Evolutionary conservation across 208 protist species (phyloP), one percentile per base, ranked within the genome.

Genomic region (Balamuthia mandrillaris): DNA sequence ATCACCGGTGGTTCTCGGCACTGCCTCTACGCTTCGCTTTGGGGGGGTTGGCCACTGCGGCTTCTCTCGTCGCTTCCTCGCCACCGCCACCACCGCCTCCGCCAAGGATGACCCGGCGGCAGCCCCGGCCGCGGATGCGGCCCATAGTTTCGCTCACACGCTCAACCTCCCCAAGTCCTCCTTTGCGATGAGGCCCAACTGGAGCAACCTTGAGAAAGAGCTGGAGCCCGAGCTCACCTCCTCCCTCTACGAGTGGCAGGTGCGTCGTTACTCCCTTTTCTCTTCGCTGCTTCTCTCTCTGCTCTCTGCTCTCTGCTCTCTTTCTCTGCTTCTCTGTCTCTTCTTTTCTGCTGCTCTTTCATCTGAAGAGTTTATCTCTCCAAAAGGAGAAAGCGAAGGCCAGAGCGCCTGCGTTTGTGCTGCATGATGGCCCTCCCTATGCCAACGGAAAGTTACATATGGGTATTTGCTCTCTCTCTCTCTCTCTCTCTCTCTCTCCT

Each of bases 371-470:
- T 7, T 4, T 24, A 37, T 39, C 41, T 33, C 37, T 39, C 21
- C 63, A 72, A 45, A 7, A 37, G 33, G 37, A 27, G 33, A 33
- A 29, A 6, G 31, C 51, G 10, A 51, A 79, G 47, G 58, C 33
- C n/a, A n/a, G n/a, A n/a, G n/a, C n/a, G n/a, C n/a, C n/a, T n/a
- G n/a, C 33, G n/a, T 95, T 94, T 78, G 81, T 94, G 27, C 88
- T 95, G 47, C 95, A 96, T 77, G 94, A 96, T 85, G 94, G 95
- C 6, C 95, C 95, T 42, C 95, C 95, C 14, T 96, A 95, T 74
- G 95, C 95, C 18, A 96, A 96, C 81, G 94, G 95, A 37, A 51
- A 66, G 24, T 84, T 95, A 27, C 94, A 96, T 86, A 78, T 93
- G 18, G 95, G 95, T 16, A 88, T 93, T 60, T 79, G 16, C 56